Percentiles rank a stretch among this genome's conserved stretches.
phyloP scores from a whole-genome alignment of 306 rosid species.

The Lathyrus aphaca region DNA sequence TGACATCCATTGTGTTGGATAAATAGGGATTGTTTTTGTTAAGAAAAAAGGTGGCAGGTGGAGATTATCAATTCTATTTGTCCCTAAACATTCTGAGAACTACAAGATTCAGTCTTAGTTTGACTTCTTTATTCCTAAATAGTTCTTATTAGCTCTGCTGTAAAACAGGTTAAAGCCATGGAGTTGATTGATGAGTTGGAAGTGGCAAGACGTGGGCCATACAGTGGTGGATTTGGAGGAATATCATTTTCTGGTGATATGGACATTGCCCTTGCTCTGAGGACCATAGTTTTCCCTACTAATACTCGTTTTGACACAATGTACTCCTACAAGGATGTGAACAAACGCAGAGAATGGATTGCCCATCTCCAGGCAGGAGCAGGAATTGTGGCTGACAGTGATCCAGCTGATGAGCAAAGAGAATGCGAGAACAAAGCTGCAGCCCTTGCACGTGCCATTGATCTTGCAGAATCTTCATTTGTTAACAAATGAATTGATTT shows the following conservation, averaged over 20 bases:
- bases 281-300: constrained; percentile 90
- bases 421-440: constrained; percentile 99
- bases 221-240: constrained; percentile 97
- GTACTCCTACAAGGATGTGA: constrained; percentile 80
- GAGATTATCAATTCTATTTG: not conserved
- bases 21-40: not conserved
- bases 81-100: not conserved
- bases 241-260: constrained; percentile 83
- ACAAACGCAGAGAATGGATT: constrained; percentile 82
- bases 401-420: constrained; percentile 84
- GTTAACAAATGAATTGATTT: constrained; percentile 57
- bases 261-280: constrained; percentile 92
- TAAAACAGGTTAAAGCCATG: constrained; percentile 93
- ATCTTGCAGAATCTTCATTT: constrained; percentile 92
- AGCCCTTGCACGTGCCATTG: constrained; percentile 91
- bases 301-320: constrained; percentile 73
- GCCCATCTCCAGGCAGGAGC: constrained; percentile 98
- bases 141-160: constrained; percentile 34
- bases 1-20: constrained; percentile 6
- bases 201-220: constrained; percentile 89
- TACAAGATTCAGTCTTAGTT: constrained; percentile 15
- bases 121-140: constrained; percentile 12
- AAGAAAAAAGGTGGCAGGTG: not conserved
- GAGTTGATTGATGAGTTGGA: constrained; percentile 94
- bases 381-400: constrained; percentile 94